Conservation (phyloP, 169 alveolate genomes). For the Plasmodium fragile region DNA sequence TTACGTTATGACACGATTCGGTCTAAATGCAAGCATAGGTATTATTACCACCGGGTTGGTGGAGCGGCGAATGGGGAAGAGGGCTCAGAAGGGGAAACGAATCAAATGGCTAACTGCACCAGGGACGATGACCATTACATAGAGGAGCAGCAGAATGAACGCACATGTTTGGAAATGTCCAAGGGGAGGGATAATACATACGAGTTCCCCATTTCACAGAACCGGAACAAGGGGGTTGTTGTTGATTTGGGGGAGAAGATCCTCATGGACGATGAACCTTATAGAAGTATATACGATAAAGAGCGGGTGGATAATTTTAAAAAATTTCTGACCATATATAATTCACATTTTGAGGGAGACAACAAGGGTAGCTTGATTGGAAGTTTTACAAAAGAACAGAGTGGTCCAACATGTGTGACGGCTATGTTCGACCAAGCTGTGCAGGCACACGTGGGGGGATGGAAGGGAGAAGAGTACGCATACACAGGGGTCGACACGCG, state of each 20-base stretch:
- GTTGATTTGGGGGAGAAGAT: background rate
- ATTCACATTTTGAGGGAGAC: slow-evolving; percentile 4
- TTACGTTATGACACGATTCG: background rate
- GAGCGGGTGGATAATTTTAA: slow-evolving; percentile 28
- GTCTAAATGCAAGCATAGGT: background rate
- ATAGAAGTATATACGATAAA: background rate
- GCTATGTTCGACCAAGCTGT: background rate
- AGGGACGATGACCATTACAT: background rate
- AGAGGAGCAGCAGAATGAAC: background rate
- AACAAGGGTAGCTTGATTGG: background rate
- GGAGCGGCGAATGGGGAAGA: background rate
- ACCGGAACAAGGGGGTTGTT: background rate
- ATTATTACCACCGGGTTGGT: slow-evolving; percentile 3
- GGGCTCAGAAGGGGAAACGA: background rate
- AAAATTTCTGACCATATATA: background rate
- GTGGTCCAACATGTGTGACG: background rate
- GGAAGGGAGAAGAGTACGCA: background rate
- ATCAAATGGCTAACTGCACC: background rate
- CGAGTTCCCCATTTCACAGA: background rate
- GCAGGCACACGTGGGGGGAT: background rate
- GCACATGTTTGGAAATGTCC: background rate
- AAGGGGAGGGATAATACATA: background rate
- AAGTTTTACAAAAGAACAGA: background rate
- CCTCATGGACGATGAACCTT: background rate
- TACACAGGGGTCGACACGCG: background rate